Evolutionary conservation across 176 grass and related monocot species (phyloP).

Genomic region (Leersia perrieri): DNA sequence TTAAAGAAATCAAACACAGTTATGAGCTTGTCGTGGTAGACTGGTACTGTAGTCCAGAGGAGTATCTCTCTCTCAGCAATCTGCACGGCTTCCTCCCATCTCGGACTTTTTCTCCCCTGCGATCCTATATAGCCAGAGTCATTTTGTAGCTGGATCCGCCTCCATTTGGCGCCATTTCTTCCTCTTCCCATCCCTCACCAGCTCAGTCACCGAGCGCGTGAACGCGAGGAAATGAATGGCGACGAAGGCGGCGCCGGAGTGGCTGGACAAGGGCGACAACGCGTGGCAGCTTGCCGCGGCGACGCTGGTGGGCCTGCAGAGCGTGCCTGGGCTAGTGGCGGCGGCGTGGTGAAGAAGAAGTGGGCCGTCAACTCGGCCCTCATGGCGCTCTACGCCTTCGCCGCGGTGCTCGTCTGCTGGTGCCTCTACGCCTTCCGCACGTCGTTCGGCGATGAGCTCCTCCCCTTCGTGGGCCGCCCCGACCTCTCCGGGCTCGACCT

Average conservation of each 20-base stretch:
- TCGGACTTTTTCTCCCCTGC: slow-evolving; percentile 25
- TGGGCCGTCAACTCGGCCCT: slow-evolving; percentile 85
- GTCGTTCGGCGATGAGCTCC: slow-evolving; percentile 70
- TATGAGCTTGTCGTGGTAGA: neutral
- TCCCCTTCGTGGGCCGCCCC: slow-evolving; percentile 55
- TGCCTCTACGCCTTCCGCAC: slow-evolving; percentile 68
- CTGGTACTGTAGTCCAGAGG: neutral
- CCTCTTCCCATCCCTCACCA: neutral
- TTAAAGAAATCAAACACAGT: neutral
- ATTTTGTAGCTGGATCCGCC: no score
- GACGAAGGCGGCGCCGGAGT: slow-evolving; percentile 51
- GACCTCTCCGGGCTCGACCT: slow-evolving; percentile 45
- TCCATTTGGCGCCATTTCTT: slow-evolving; percentile 22
- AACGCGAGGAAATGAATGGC: slow-evolving; percentile 28
- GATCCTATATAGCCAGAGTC: neutral
- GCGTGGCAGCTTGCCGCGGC: slow-evolving; percentile 62
- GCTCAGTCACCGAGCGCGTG: no score
- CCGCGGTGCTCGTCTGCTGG: slow-evolving; percentile 63
- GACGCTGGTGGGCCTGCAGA: slow-evolving; percentile 77
- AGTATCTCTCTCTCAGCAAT: slow-evolving; percentile 13
- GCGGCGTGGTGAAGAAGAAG: slow-evolving; percentile 83
- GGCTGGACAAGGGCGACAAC: slow-evolving; percentile 81
- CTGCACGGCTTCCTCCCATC: neutral
- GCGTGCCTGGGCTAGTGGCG: slow-evolving; percentile 61
- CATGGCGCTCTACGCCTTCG: slow-evolving; percentile 93